Base-by-base conservation (phyloP, 2,329 filamentous ascomycete genomes). In the Alternaria sp. region DNA sequence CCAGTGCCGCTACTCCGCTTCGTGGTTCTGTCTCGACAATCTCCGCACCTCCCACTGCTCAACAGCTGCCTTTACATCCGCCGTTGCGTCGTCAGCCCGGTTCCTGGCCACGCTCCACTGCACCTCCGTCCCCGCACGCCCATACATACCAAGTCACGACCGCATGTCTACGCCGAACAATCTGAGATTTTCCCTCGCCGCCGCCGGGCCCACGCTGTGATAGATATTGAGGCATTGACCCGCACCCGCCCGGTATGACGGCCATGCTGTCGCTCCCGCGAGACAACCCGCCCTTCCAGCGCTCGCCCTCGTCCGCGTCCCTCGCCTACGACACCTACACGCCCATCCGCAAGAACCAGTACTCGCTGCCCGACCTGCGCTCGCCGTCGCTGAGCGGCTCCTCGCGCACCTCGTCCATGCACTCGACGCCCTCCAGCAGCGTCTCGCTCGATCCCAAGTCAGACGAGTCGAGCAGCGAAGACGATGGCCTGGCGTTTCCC, bases 351-450 rank as follows among this genome's bases (percentile, higher is more conserved):
- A 76, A 77, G 62, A 75, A 75, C 61, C 75, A 69, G 64, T 76
- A 74, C 65, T 76, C 78, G 54, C 73, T 74, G 50, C 71, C 76
- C 61, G 79, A 82, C 66, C 74, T 81, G 68, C 77, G 69, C 67
- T 69, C 78, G 26, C 71, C 70, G 60, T 77, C 79, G 25, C 66
- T 78, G 56, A 71, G 74, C 49, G 21, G 49, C 55, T 77, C 80
- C 49, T 80, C 79, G 26, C 75, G 75, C 55, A 85, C 74, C 60
- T 84, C 85, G 5, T 90, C 89, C 2, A 87, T 85, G 74, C 83
- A 84, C 23, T 90, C 89, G 3, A 91, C 89, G 4, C 86, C 89
- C 5, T 85, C 87, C 18, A 89, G 88, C 71, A 90, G 86, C 69
- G 79, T 90, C 58, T 91, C 89, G 12, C 80, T 91, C 58, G 85